Base-by-base conservation (phyloP, 192 early-diverging fungal genomes). In the Dispira parvispora region DNA sequence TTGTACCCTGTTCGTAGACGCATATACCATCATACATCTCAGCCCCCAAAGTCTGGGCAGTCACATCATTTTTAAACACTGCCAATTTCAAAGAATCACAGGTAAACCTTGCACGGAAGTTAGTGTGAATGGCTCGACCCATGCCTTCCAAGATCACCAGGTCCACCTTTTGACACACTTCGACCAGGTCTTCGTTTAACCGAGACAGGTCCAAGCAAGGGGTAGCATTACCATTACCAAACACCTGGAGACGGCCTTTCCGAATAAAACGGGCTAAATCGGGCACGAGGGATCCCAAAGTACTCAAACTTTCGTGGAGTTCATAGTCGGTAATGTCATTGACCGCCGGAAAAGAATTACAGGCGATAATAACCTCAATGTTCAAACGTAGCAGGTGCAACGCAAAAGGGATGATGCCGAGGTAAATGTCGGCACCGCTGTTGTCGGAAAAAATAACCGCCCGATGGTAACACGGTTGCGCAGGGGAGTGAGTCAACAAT, bases 401-500 rank as follows among this genome's bases (percentile, higher is more conserved):
- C 21, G 80, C 85, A 68, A 91, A 83, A 26, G 88, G 88, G 25
- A 91, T 69, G 25, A 91, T 80, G 43, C 88, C 88, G 57, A 90
- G 72, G 23, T 86, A 68, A 53, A 90, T 80, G 64, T 90, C 88
- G 3, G 88, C 85, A 9, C 88, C 88, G 67, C 78, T 82, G 70
- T 90, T 90, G 65, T 90, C 88, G 8, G 87, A 85, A 72, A 89
- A 89, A n/a, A 90, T 78, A 16, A 90, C 73, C 12, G 75, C 80
- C 46, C 80, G 80, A 43, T 54, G 60, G 71, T 84, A 86, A 10
- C 66, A 61, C 13, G 20, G 42, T 14, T 61, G 26, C 0, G 4
- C 14, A 0, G 43, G 43, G 14, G 58, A 32, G 1, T 43, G 38
- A 5, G 58, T 12, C 38, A 77, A 9, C 14, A 82, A 46, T 20